Conservation (phyloP, 2,329 filamentous ascomycete species). For the Fusarium sp. region DNA sequence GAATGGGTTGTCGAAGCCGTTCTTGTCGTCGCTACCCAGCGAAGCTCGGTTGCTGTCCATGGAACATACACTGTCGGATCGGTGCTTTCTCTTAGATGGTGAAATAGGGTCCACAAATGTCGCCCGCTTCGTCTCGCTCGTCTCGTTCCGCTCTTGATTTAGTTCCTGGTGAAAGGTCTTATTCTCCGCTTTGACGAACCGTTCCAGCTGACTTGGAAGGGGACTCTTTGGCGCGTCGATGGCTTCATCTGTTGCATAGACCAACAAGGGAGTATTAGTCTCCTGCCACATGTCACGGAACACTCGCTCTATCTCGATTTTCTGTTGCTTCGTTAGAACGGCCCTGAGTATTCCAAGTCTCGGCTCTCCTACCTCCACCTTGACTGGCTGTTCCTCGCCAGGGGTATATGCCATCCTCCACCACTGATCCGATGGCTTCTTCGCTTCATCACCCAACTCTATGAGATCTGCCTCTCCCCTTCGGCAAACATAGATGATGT, state of each 20-base stretch:
- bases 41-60: slow-evolving; percentile 61
- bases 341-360: background rate
- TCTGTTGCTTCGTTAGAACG: slow-evolving; percentile 51
- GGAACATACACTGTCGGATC: slow-evolving; percentile 59
- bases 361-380: slow-evolving; percentile 58
- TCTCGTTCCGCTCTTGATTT: slow-evolving; percentile 49
- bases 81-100: slow-evolving; percentile 59
- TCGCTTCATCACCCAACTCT: slow-evolving; percentile 52
- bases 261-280: slow-evolving; percentile 59
- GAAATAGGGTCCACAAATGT: slow-evolving; percentile 55
- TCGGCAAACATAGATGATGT: slow-evolving; percentile 64
- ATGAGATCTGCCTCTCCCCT: slow-evolving; percentile 56
- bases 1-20: slow-evolving; percentile 48
- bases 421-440: slow-evolving; percentile 61
- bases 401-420: slow-evolving; percentile 63
- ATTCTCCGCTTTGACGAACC: slow-evolving; percentile 65
- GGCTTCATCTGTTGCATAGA: slow-evolving; percentile 64
- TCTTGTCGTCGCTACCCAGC: slow-evolving; percentile 54
- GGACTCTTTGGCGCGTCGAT: slow-evolving; percentile 39
- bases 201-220: slow-evolving; percentile 55
- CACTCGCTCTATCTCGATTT: slow-evolving; percentile 59
- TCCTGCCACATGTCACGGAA: slow-evolving; percentile 60
- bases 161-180: slow-evolving; percentile 64
- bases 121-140: slow-evolving; percentile 33
- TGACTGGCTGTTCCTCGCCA: slow-evolving; percentile 55